Base-by-base conservation (phyloP, 225 moss, liverwort and hornwort species). In the Climacium dendroides region DNA sequence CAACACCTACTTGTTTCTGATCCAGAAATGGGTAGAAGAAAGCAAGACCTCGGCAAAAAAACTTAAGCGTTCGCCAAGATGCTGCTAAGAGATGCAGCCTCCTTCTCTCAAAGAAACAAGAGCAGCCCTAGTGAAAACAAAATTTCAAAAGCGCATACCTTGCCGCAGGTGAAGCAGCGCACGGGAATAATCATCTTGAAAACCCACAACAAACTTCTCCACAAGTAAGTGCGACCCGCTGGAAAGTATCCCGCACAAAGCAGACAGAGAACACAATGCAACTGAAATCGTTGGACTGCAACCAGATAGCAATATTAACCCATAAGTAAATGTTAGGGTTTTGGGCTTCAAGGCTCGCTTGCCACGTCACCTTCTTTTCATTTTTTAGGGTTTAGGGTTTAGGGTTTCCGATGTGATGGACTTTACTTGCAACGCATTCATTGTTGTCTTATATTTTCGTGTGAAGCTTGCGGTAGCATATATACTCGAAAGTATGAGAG, bases 101-200 rank as follows among this genome's bases (percentile, higher is more conserved):
- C 53, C 37, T 61, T 58, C 79, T 32, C 54, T 61, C 55, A 24
- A 37, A 67, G 47, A 67, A 66, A 59, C 59, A 26, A 34, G 34
- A 37, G 53, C 29, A 86, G 15, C 47, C 70, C 18, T 35, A 8
- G 43, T 7, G 37, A 78, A 59, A 50, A 50, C 26, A 17, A 39
- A 39, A 57, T 78, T 57, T 60, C 57, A 55, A 39, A 32, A 75
- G 61, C 29, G 48, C 61, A 69, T 89, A 96, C 96, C 96, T 97
- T 97, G 65, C 97, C 95, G 87, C 96, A 99, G 83, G 96, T 95
- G 93, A 98, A 97, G 91, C 98, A 98, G n/a, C 97, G 97, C 90
- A 98, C 96, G 8, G 98, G 97, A 63, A 97, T 99, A 52, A 97
- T 99, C 98, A 96, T 97, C 86, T 91, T 93, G 66, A 25, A 80